These are phyloP conservation scores for Pythium guiyangense DNA, from an alignment of 352 stramenopile genomes.

Conservation along the genomic window DNA sequence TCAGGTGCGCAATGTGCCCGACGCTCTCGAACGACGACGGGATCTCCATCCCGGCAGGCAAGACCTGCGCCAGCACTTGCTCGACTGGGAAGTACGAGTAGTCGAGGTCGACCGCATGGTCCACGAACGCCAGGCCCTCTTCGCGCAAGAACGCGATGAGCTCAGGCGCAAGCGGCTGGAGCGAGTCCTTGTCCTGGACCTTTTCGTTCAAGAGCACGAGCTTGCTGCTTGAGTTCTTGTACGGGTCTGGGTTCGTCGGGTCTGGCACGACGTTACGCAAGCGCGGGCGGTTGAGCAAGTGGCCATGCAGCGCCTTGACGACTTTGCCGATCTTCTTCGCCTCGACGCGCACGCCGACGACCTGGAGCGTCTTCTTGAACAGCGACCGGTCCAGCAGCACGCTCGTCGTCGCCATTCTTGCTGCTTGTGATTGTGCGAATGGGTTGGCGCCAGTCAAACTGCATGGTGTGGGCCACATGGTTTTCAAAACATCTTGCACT, in stretches of 20 bases:
- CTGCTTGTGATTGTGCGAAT: neutral
- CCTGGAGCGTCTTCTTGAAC: slow-evolving; percentile 66
- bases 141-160: slow-evolving; percentile 48
- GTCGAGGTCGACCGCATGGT: slow-evolving; percentile 66
- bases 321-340: slow-evolving; percentile 78
- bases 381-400: slow-evolving; percentile 58
- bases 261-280: slow-evolving; percentile 75
- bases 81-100: slow-evolving; percentile 79
- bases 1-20: slow-evolving; percentile 97
- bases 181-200: slow-evolving; percentile 46
- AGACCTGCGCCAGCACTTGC: slow-evolving; percentile 74
- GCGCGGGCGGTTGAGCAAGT: slow-evolving; percentile 66
- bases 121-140: slow-evolving; percentile 57
- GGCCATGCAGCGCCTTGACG: slow-evolving; percentile 64
- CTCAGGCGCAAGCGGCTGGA: slow-evolving; percentile 43
- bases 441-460: neutral
- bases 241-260: slow-evolving; percentile 51
- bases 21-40: slow-evolving; percentile 95
- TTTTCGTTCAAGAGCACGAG: slow-evolving; percentile 67
- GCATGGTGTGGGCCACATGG: too few relatives aligned
- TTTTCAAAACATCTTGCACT: too few relatives aligned
- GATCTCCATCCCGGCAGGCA: slow-evolving; percentile 82
- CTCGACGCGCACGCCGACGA: slow-evolving; percentile 70
- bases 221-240: slow-evolving; percentile 64
- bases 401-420: too few relatives aligned